These are phyloP conservation scores for Sporothrix protearum DNA, from an alignment of 2,329 filamentous ascomycete species.

Conservation along the genomic window DNA sequence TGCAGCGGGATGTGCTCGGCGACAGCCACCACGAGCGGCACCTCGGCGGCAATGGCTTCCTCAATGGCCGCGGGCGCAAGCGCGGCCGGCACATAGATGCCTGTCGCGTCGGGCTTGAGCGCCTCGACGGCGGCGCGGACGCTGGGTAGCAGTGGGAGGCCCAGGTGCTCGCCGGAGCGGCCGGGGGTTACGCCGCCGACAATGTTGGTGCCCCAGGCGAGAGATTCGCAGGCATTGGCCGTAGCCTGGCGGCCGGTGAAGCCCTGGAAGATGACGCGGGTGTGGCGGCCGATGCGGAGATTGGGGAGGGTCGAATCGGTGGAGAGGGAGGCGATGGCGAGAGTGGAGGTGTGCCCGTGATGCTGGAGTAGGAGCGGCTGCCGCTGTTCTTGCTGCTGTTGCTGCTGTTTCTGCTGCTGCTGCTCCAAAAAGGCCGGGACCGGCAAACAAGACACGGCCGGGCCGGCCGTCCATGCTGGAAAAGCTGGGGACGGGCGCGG, in stretches of 20 bases:
- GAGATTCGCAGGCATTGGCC: slow-evolving; percentile 69
- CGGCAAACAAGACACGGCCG: slow-evolving; percentile 7
- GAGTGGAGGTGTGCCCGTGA: background rate
- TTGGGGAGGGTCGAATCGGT: slow-evolving; percentile 38
- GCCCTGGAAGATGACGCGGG: slow-evolving; percentile 43
- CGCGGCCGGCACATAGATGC: slow-evolving; percentile 74
- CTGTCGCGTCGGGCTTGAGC: slow-evolving; percentile 71
- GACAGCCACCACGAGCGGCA: slow-evolving; percentile 73
- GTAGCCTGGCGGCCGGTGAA: slow-evolving; percentile 57
- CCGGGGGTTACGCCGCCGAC: slow-evolving; percentile 74
- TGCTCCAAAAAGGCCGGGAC: no score
- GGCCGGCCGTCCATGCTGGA: slow-evolving; percentile 1
- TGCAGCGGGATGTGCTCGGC: slow-evolving; percentile 77
- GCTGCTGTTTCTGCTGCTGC: no score
- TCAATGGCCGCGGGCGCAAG: slow-evolving; percentile 70
- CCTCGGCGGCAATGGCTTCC: slow-evolving; percentile 75
- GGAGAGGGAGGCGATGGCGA: slow-evolving; percentile 13
- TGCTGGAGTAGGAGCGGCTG: background rate
- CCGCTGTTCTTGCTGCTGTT: no score
- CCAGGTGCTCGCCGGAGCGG: slow-evolving; percentile 51
- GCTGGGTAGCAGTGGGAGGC: slow-evolving; percentile 66
- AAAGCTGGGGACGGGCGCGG: slow-evolving; percentile 5
- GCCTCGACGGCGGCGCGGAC: slow-evolving; percentile 65
- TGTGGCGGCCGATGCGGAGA: slow-evolving; percentile 41
- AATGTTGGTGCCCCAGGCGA: slow-evolving; percentile 75